Conservation (phyloP, 305 asterid genomes). For the Solanum hybrid region DNA sequence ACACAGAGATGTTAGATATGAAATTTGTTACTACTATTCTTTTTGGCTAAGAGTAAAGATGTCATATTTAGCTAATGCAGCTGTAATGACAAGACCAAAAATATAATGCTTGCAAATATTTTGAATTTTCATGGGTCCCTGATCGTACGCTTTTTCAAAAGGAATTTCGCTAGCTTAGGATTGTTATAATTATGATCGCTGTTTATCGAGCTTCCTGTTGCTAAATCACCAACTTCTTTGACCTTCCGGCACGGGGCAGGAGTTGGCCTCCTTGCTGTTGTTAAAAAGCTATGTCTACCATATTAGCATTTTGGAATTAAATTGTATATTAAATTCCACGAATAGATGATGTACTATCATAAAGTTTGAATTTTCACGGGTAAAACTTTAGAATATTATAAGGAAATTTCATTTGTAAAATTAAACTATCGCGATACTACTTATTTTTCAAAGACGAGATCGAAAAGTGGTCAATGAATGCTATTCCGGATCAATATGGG, state of each 20-base stretch:
- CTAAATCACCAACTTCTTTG: not conserved
- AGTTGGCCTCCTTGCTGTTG: not conserved
- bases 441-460: not conserved
- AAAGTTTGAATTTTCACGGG: not conserved
- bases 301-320: not conserved
- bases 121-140: not conserved
- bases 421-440: not conserved
- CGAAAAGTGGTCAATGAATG: not conserved
- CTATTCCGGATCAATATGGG: not conserved
- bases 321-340: fast-evolving
- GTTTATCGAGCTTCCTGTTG: not conserved
- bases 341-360: no score
- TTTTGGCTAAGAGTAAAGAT: not conserved
- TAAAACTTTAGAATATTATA: not conserved
- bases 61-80: not conserved
- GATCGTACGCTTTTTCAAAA: not conserved
- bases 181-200: not conserved
- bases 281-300: not conserved
- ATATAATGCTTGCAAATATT: not conserved
- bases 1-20: not conserved
- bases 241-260: not conserved
- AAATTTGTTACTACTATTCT: not conserved
- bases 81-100: not conserved
- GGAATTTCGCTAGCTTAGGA: not conserved
- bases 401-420: not conserved